Evolutionary conservation across 805 yeast species (phyloP).

Genomic region (Candida lessepsii): DNA sequence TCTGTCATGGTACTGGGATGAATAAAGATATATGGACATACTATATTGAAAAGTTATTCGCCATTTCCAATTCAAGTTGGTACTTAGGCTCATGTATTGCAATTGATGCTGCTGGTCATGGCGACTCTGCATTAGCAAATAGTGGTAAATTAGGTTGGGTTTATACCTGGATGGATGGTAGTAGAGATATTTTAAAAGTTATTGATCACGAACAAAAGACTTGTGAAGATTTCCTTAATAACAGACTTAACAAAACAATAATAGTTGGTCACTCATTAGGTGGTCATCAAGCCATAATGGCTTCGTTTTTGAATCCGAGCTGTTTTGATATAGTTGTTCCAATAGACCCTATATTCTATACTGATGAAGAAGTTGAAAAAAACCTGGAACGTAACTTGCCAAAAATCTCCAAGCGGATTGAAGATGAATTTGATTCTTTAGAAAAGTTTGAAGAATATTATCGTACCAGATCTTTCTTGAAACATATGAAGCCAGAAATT

Average conservation of each 20-base stretch:
- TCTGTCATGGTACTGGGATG: constrained; percentile 67
- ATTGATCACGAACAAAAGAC: constrained; percentile 39
- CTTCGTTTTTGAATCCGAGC: constrained; percentile 49
- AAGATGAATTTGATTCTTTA: constrained; percentile 41
- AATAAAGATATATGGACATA: constrained; percentile 63
- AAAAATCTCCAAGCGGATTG: constrained; percentile 23
- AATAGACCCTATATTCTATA: constrained; percentile 59
- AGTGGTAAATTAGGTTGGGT: constrained; percentile 52
- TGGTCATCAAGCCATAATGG: constrained; percentile 51
- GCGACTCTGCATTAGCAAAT: constrained; percentile 65
- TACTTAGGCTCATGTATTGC: constrained; percentile 47
- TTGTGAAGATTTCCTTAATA: constrained; percentile 30
- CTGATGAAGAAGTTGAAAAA: constrained; percentile 15
- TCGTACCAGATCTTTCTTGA: constrained; percentile 43
- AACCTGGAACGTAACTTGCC: constrained; percentile 21
- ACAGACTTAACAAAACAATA: constrained; percentile 39
- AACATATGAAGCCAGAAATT: constrained; percentile 44
- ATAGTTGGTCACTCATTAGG: constrained; percentile 76
- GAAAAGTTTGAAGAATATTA: constrained; percentile 45
- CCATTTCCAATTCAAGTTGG: constrained; percentile 34
- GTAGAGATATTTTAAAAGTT: constrained; percentile 52
- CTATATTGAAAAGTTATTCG: constrained; percentile 44
- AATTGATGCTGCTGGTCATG: constrained; percentile 62
- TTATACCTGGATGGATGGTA: constrained; percentile 65
- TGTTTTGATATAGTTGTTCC: constrained; percentile 53